Percentiles rank a stretch among this genome's conserved stretches.
phyloP scores from a whole-genome alignment of 73 alveolate genomes.

The Strombidium stylifer region DNA sequence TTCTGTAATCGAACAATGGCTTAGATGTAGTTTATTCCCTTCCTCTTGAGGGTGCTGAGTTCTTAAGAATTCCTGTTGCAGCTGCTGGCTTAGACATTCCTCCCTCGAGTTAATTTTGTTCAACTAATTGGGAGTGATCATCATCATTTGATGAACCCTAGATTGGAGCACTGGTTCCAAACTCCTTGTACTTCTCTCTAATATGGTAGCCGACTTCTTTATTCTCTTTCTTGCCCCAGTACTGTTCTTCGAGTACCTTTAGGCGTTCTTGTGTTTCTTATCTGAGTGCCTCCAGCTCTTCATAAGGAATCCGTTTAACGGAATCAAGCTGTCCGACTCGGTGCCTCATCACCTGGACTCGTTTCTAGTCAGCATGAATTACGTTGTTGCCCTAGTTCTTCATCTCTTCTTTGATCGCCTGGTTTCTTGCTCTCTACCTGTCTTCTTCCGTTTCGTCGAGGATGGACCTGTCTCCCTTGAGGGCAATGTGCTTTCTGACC shows the following conservation, averaged over 20 bases:
- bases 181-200: slow-evolving; percentile 25
- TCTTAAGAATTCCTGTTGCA: too few relatives aligned
- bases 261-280: slow-evolving; percentile 27
- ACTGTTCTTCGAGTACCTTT: slow-evolving; percentile 24
- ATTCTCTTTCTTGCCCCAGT: slow-evolving; percentile 23
- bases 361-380: slow-evolving; percentile 36
- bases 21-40: too few relatives aligned
- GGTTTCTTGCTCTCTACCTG: slow-evolving; percentile 12
- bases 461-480: slow-evolving; percentile 11
- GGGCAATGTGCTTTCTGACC: slow-evolving; percentile 18
- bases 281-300: slow-evolving; percentile 42
- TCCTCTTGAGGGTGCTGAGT: too few relatives aligned
- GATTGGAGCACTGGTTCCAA: too few relatives aligned
- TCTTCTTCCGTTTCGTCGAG: slow-evolving; percentile 51
- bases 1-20: too few relatives aligned
- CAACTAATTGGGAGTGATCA: too few relatives aligned
- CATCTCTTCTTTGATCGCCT: not conserved
- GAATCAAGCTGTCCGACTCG: slow-evolving; percentile 40
- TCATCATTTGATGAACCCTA: too few relatives aligned
- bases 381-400: slow-evolving; percentile 32
- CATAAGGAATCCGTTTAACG: slow-evolving; percentile 18
- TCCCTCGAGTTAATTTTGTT: too few relatives aligned
- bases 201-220: slow-evolving; percentile 17
- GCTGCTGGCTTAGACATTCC: too few relatives aligned
- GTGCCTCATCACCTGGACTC: slow-evolving; percentile 49